Percentiles rank a stretch among this genome's conserved stretches.
Conservation (phyloP, 1,139 yeast species). For the Protomyces gravidus region DNA sequence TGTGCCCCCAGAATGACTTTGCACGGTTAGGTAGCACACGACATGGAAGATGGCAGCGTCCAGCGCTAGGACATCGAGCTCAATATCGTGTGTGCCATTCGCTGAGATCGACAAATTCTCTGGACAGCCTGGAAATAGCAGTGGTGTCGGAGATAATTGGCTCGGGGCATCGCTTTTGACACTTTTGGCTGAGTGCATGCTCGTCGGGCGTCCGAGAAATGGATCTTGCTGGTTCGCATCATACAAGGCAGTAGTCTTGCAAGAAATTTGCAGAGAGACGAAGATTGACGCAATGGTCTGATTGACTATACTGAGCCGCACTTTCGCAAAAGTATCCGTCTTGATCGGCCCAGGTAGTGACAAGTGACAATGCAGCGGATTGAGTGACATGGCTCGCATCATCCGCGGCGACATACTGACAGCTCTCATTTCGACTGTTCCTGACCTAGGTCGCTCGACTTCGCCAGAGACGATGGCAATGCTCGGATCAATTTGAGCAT, state of each 20-base stretch:
- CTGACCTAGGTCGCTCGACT: slow-evolving; percentile 42
- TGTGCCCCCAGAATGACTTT: no score
- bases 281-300: not conserved
- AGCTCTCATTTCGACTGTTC: slow-evolving; percentile 62
- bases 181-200: not conserved
- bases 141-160: not conserved
- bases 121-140: not conserved
- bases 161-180: not conserved
- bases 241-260: not conserved
- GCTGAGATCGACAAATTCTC: not conserved
- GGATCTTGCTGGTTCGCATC: not conserved
- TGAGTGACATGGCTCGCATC: slow-evolving; percentile 35
- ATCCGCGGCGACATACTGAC: slow-evolving; percentile 53
- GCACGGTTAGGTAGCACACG: not conserved
- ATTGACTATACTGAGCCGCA: not conserved
- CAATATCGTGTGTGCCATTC: not conserved
- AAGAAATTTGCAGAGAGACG: not conserved
- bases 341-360: not conserved
- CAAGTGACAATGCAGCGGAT: not conserved
- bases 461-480: not conserved
- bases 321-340: not conserved
- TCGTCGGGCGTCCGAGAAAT: not conserved
- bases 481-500: not conserved
- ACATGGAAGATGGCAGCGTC: not conserved
- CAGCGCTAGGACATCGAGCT: not conserved